Base-by-base conservation (phyloP, 1,284 basidiomycete species). In the Moesziomyces aphidis region DNA sequence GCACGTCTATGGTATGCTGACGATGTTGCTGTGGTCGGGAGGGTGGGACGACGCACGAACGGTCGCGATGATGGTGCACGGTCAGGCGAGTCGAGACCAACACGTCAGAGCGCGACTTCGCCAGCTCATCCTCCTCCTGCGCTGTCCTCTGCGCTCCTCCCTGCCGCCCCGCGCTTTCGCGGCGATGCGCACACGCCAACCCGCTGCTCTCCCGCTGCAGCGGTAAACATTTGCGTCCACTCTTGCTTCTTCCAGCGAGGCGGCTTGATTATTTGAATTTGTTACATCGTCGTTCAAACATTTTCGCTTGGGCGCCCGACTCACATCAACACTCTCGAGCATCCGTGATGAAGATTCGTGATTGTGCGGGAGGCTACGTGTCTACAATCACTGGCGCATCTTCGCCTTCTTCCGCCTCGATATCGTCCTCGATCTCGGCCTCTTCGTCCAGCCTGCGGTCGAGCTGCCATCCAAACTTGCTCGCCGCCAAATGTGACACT, bases 301-400 rank as follows among this genome's bases (percentile, higher is more conserved):
- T 34, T 13, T 13, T 13, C 11, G 31, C 31, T 34, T 1, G 10
- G 31, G 31, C 31, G 31, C 10, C 31, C 11, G 31, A 13, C 31
- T 34, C 31, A 11, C 10, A 11, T 34, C 11, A 11, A 13, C 26
- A 34, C 31, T 13, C 31, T 34, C 13, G 31, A 13, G 31, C 31
- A 34, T 11, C 8, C 10, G 31, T 34, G 31, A 11, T 34, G 31
- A 34, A 11, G 31, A 0, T 34, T 34, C 31, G 31, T 26, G 17
- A 23, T 23, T 60, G 31, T 8, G 13, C 13, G 11, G 7, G 31
- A 34, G 31, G 31, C 31, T 53, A 68, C 1, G 63, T 46, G 13
- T 72, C 65, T 9, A 76, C 69, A n/a, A 76, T 26, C 4, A 76
- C 54, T 24, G 73, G 73, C 4, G 73, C 73, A 36, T 73, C 73